Conservation (phyloP, 176 grass and related monocot genomes). For the Olyra latifolia region DNA sequence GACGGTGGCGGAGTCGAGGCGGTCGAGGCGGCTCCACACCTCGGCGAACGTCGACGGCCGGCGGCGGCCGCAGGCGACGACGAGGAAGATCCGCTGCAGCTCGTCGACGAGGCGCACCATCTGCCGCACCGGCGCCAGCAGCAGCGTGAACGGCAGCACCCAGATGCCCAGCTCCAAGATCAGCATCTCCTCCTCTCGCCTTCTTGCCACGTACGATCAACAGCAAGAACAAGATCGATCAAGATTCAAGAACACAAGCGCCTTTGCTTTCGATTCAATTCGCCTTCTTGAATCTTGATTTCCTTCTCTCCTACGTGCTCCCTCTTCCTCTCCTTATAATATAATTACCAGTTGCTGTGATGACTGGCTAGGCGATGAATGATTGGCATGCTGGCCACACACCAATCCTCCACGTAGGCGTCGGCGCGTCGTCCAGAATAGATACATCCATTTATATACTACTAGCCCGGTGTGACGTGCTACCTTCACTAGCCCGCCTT, state of each 20-base stretch:
- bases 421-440: too few relatives aligned
- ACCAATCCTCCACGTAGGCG: neutral
- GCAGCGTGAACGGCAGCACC: conserved; percentile 69
- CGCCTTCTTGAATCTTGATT: neutral
- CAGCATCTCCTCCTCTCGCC: conserved; percentile 37
- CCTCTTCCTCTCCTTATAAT: neutral
- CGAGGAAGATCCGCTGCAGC: conserved; percentile 56
- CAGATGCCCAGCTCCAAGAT: conserved; percentile 71
- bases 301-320: neutral
- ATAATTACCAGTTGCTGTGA: neutral
- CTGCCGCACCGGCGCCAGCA: conserved; percentile 56
- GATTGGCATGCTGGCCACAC: neutral
- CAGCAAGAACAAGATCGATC: neutral
- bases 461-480: neutral
- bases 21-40: conserved; percentile 54
- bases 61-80: conserved; percentile 26
- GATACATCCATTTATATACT: neutral
- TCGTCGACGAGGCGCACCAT: conserved; percentile 54
- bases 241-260: too few relatives aligned
- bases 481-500: neutral
- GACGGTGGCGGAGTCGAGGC: conserved; percentile 60
- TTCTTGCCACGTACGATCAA: neutral
- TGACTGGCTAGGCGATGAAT: neutral
- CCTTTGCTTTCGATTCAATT: neutral
- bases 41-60: neutral